These are phyloP conservation scores for Symbiodinium pilosum DNA, from an alignment of 73 alveolate genomes.

Conservation along the genomic window DNA sequence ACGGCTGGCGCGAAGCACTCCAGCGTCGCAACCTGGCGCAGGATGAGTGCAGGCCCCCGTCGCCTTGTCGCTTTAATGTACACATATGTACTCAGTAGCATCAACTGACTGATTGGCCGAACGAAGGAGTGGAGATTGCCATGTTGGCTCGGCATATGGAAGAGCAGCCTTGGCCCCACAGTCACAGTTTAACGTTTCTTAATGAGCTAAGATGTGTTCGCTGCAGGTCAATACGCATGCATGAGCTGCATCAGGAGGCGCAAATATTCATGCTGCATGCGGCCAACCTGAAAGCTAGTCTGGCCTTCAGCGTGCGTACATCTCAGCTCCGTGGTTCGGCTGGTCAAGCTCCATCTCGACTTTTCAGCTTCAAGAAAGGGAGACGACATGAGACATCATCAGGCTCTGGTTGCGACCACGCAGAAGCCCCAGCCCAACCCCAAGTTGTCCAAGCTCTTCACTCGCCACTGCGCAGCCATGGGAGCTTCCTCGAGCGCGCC, in stretches of 20 bases:
- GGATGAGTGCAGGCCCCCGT: not conserved
- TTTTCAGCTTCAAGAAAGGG: no score
- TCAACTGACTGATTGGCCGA: not conserved
- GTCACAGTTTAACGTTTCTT: no score
- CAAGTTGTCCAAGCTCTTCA: not conserved
- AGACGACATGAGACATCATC: no score
- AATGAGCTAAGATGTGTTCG: no score
- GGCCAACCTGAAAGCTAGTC: no score
- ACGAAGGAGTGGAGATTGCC: not conserved
- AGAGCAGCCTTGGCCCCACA: not conserved
- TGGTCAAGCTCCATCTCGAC: no score
- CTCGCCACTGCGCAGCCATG: not conserved
- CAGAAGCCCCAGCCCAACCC: not conserved
- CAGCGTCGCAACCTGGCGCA: not conserved
- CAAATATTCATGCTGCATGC: no score
- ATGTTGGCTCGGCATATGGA: not conserved
- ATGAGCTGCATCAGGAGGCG: not conserved
- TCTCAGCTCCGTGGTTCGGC: no score
- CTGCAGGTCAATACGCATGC: not conserved
- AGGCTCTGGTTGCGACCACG: no score
- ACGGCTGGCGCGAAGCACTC: not conserved
- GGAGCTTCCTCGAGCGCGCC: conserved; percentile 1
- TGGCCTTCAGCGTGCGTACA: no score
- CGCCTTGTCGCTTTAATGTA: no score
- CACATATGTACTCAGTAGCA: not conserved